Conservation (phyloP, 805 yeast species). For the Komagataella kurtzmanii region DNA sequence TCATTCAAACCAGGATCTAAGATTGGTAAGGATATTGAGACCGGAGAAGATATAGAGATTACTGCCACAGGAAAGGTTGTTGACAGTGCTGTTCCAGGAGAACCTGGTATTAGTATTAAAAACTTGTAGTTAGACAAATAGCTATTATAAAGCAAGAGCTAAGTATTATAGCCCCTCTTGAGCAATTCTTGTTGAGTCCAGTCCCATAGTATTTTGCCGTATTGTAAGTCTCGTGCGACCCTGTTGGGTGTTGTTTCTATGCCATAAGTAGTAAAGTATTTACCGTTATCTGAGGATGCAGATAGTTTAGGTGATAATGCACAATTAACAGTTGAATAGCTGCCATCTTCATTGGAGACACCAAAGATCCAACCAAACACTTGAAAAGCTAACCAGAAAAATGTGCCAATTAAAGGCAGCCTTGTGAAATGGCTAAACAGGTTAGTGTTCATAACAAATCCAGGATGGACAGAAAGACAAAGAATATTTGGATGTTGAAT, state of each 20-base stretch:
- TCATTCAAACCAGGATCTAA: constrained; percentile 49
- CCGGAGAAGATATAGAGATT: constrained; percentile 60
- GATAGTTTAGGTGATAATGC: constrained; percentile 40
- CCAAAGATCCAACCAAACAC: constrained; percentile 59
- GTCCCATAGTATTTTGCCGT: constrained; percentile 61
- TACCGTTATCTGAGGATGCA: constrained; percentile 49
- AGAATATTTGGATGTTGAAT: constrained; percentile 52
- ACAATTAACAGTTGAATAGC: constrained; percentile 49
- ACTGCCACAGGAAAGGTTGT: constrained; percentile 53
- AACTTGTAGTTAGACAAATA: constrained; percentile 30
- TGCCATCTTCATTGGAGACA: constrained; percentile 58
- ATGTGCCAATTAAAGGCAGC: constrained; percentile 61
- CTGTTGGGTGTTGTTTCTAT: constrained; percentile 38
- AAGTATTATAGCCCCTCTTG: constrained; percentile 29
- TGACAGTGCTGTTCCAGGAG: constrained; percentile 84
- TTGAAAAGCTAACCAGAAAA: constrained; percentile 63
- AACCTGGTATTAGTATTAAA: constrained; percentile 72
- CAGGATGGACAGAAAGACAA: constrained; percentile 67
- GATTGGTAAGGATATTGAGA: constrained; percentile 48
- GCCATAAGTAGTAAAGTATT: constrained; percentile 51
- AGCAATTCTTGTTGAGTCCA: constrained; percentile 59
- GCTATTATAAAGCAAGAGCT: background rate
- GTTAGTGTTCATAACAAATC: constrained; percentile 74
- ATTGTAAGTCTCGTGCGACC: constrained; percentile 42
- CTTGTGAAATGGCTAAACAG: constrained; percentile 67